Evolutionary conservation across 805 yeast species (phyloP).

Genomic region (Diddensiella transvaalensis): DNA sequence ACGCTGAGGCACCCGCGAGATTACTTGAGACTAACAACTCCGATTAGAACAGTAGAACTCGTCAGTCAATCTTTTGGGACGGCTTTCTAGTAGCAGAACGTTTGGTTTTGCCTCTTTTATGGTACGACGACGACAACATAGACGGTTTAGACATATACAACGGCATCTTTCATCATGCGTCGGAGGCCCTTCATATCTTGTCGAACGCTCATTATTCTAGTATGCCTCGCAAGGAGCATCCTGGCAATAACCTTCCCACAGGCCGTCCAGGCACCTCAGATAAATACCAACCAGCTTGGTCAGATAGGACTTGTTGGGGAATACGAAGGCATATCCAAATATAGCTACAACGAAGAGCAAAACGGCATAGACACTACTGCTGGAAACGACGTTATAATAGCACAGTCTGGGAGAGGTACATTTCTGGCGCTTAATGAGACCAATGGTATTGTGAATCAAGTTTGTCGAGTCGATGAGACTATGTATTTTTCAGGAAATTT

Average conservation of each 20-base stretch:
- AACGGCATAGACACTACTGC: slow-evolving; percentile 26
- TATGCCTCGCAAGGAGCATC: not conserved
- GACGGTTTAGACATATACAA: not conserved
- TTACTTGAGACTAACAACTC: too few species aligned
- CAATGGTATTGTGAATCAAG: slow-evolving; percentile 20
- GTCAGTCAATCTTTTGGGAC: too few species aligned
- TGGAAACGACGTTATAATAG: slow-evolving; percentile 20
- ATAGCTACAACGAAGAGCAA: slow-evolving; percentile 37
- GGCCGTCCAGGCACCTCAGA: slow-evolving; percentile 22
- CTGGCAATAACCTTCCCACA: not conserved
- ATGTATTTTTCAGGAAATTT: slow-evolving; percentile 32
- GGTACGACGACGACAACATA: not conserved
- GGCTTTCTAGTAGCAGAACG: too few species aligned
- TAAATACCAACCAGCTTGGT: slow-evolving; percentile 27
- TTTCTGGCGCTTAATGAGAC: slow-evolving; percentile 15
- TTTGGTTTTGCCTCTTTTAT: too few species aligned
- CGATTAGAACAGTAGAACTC: too few species aligned
- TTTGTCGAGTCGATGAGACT: slow-evolving; percentile 24
- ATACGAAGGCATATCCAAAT: slow-evolving; percentile 37
- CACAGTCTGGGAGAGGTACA: slow-evolving; percentile 24
- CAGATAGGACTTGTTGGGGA: slow-evolving; percentile 36
- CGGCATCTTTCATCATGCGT: not conserved
- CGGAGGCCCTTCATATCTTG: not conserved
- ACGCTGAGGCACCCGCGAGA: too few species aligned
- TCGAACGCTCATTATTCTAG: too few species aligned